A percentile compares a stretch with the other conserved stretches of the same genome.
These are phyloP conservation scores for Aspergillus phoenicis DNA, from an alignment of 2,329 filamentous ascomycete genomes.

Conservation along the genomic window DNA sequence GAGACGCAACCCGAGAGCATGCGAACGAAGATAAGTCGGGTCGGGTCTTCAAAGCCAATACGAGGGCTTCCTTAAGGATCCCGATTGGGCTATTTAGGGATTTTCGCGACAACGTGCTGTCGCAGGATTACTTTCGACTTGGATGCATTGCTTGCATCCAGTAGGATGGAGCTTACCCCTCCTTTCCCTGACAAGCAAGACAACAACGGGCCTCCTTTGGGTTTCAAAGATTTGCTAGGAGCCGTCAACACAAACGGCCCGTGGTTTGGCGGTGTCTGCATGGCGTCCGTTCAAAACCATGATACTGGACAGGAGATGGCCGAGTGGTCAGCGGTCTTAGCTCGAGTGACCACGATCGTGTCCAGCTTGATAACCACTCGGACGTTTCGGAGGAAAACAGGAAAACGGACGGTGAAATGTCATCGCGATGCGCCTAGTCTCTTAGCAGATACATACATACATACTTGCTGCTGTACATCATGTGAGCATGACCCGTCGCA, in stretches of 20 bases:
- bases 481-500: constrained; percentile 22
- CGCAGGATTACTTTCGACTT: background rate
- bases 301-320: background rate
- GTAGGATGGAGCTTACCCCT: constrained; percentile 5
- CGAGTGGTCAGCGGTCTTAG: constrained; percentile 8
- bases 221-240: background rate
- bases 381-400: constrained; percentile 32
- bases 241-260: background rate
- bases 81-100: background rate
- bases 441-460: constrained; percentile 11
- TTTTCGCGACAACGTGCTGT: background rate
- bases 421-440: constrained; percentile 16
- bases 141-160: constrained; percentile 5
- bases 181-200: background rate
- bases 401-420: constrained; percentile 15
- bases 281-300: constrained; percentile 4
- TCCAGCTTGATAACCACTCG: constrained; percentile 36
- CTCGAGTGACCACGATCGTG: constrained; percentile 27
- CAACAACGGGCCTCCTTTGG: background rate
- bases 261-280: constrained; percentile 25
- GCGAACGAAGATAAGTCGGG: background rate
- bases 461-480: constrained; percentile 22
- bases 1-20: constrained; percentile 16
- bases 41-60: constrained; percentile 4
- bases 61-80: background rate